Percentiles rank a stretch among this genome's conserved stretches.
These are phyloP conservation scores for Peltaster fructicola DNA, from an alignment of 2,329 filamentous ascomycete genomes.

Conservation along the genomic window DNA sequence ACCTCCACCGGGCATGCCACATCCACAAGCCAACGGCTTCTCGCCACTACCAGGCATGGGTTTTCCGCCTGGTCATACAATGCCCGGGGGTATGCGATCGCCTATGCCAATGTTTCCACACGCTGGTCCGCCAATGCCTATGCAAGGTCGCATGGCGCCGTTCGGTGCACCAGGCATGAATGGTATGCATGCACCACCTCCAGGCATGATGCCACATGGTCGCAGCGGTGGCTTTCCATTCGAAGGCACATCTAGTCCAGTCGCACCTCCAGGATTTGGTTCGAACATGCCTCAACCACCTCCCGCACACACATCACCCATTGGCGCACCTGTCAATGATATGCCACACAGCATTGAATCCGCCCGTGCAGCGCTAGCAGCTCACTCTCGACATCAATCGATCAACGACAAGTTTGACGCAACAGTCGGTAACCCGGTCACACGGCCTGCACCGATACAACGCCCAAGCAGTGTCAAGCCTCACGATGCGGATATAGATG, in stretches of 20 bases:
- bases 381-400: conserved; percentile 61
- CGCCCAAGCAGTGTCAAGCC: conserved; percentile 58
- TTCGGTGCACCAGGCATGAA: conserved; percentile 44
- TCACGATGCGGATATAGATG: conserved; percentile 37
- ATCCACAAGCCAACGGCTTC: conserved; percentile 22
- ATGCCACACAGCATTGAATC: conserved; percentile 15
- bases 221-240: conserved; percentile 31
- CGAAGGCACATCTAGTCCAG: conserved; percentile 23
- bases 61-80: conserved; percentile 37
- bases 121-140: conserved; percentile 32
- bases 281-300: conserved; percentile 22
- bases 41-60: conserved; percentile 33
- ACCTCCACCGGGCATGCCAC: conserved; percentile 38
- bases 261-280: conserved; percentile 35
- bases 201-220: conserved; percentile 41
- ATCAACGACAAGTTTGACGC: conserved; percentile 45
- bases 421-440: conserved; percentile 52
- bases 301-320: conserved; percentile 16
- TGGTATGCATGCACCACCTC: conserved; percentile 21
- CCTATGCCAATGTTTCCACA: conserved; percentile 37
- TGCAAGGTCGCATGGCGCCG: conserved; percentile 14
- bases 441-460: conserved; percentile 61
- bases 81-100: conserved; percentile 35
- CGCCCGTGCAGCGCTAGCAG: conserved; percentile 20
- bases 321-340: conserved; percentile 13